Percentiles rank a stretch among this genome's conserved stretches.
These are phyloP conservation scores for Kodamaea restingae DNA, from an alignment of 805 yeast species.

Conservation along the genomic window DNA sequence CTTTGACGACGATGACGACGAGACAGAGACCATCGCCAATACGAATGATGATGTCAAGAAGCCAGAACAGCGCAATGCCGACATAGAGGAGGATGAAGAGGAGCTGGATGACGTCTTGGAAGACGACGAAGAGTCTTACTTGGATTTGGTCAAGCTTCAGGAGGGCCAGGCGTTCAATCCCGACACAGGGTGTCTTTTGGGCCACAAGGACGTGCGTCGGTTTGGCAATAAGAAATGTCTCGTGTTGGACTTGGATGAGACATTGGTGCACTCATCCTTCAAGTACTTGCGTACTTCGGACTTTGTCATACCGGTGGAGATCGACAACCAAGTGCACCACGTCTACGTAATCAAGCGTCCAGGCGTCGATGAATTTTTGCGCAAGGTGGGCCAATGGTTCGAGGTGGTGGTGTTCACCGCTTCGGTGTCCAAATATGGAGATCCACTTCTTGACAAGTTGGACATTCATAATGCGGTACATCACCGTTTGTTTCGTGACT, in stretches of 20 bases:
- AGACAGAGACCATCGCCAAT: conserved; percentile 35
- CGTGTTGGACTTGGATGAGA: conserved; percentile 90
- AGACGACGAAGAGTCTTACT: conserved; percentile 25
- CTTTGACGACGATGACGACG: conserved; percentile 28
- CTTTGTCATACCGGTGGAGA: conserved; percentile 95
- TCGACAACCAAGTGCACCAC: conserved; percentile 86
- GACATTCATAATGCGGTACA: conserved; percentile 75
- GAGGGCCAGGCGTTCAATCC: conserved; percentile 67
- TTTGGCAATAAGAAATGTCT: conserved; percentile 74
- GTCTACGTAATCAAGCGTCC: conserved; percentile 97
- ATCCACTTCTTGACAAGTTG: conserved; percentile 85
- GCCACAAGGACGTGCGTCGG: conserved; percentile 43
- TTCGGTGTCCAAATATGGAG: conserved; percentile 91
- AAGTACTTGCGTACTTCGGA: conserved; percentile 90
- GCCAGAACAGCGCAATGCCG: neutral
- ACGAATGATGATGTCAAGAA: conserved; percentile 20
- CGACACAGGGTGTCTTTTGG: conserved; percentile 60
- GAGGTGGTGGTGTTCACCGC: conserved; percentile 98
- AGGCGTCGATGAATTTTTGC: conserved; percentile 92
- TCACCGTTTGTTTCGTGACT: conserved; percentile 90
- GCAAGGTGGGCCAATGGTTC: conserved; percentile 74
- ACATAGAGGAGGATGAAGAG: conserved; percentile 17
- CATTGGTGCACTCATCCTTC: conserved; percentile 92
- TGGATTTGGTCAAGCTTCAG: conserved; percentile 63
- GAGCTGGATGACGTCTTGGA: conserved; percentile 16